Base-by-base conservation (phyloP, 164 flowering plant genomes). In the Sedum album region DNA sequence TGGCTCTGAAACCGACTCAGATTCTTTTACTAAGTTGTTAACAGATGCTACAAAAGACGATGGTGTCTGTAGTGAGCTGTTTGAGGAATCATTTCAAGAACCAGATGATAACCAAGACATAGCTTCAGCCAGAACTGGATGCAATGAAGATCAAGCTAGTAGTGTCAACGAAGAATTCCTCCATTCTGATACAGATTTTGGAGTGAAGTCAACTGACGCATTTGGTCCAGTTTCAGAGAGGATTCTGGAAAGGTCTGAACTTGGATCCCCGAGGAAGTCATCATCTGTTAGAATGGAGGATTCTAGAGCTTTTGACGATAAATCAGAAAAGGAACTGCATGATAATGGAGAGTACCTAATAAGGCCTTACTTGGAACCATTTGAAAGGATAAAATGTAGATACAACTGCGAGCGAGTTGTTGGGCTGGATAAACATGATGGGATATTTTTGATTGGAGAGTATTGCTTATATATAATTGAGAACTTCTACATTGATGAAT, bases 351-450 rank as follows among this genome's bases (percentile, higher is more conserved):
- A 95, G 79, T 92, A 86, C 79, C 72, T 95, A 28, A 92, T 95
- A 71, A 81, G 99, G 74, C 99, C 99, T 76, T 89, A 84, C 80
- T 75, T 95, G 41, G 96, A 92, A 71, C 99, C 91, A 72, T 76
- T 75, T 68, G 99, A 95, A 72, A 95, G 80, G 81, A 95, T 95
- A 75, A 75, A 88, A 75, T 92, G 73, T 69, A 82, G 85, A 78
- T 95, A 86, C 74, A 95, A 95, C 70, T 95, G 99, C 82, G 99
- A 92, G 73, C 84, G 98, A 66, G 97, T 95, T 75, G 86, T 88
- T 25, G 99, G 96, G 38, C 93, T 95, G 68, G 98, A 95, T 81
- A 95, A 95, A 76, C 99, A 95, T 82, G 99, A 92, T 79, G 99
- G 99, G 18, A 90, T 95, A 69, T 95, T 95, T 83, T 76, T 92